Conservation (phyloP, 2,329 filamentous ascomycete genomes). For the Aspergillus neoniger region DNA sequence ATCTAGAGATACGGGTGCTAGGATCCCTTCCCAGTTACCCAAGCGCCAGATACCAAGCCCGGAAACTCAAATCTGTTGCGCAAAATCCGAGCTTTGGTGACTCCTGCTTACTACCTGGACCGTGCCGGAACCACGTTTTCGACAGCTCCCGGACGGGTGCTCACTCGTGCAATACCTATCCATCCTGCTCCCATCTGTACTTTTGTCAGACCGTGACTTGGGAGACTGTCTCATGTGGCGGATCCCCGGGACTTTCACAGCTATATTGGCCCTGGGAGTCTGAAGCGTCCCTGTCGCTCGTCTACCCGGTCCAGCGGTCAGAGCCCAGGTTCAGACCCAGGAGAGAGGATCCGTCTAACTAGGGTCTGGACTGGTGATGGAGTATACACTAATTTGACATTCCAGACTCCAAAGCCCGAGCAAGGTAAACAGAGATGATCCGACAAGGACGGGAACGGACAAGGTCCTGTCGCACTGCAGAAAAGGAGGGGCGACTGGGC, state of each 20-base stretch:
- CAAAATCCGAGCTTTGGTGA: background rate
- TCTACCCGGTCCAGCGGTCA: background rate
- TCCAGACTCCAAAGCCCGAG: background rate
- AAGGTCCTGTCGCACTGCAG: background rate
- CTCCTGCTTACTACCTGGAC: background rate
- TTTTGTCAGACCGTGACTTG: background rate
- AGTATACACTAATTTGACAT: background rate
- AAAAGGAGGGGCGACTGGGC: background rate
- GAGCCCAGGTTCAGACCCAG: background rate
- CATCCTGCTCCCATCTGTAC: background rate
- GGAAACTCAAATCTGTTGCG: background rate
- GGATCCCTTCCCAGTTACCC: background rate
- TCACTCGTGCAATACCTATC: background rate
- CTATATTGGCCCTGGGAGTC: background rate
- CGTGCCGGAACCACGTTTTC: slow-evolving; percentile 8
- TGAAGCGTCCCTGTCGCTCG: background rate
- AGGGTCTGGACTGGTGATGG: background rate
- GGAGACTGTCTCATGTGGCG: background rate
- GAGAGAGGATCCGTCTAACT: background rate
- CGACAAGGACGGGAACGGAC: background rate
- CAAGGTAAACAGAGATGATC: slow-evolving; percentile 3
- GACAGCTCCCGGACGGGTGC: slow-evolving; percentile 1
- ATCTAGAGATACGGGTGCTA: background rate
- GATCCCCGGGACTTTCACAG: background rate
- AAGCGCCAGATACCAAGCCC: background rate